Base-by-base conservation (phyloP, 257 asterid species). In the Penstemon newberryi region DNA sequence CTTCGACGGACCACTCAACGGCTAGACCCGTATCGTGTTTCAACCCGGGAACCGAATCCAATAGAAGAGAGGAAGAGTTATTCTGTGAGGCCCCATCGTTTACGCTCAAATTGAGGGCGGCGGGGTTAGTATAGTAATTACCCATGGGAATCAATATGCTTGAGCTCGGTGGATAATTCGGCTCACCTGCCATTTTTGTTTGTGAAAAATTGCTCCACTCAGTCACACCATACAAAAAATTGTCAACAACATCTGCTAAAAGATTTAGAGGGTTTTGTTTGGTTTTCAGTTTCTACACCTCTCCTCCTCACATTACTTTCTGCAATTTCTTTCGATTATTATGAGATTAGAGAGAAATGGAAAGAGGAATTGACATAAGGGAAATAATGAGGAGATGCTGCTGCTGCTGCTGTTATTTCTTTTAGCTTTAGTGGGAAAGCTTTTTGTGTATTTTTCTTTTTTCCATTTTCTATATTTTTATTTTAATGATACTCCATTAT, bases 1-100 rank as follows among this genome's bases (percentile, higher is more conserved):
- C 97, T 38, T 85, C 95, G 38, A 78, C 77, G 13, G 95, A 82
- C 97, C 97, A 91, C 81, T 91, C 96, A 45, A 72, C 92, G 0
- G 93, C 95, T 51, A 91, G 72, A 19, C 91, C 95, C 0, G 95
- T 79, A 11, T 88, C 96, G 78, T 88, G 95, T 78, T 86, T 89
- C 80, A 91, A 70, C 75, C 95, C 95, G 4, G 95, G 89, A 44
- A 72, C 86, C 3, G 89, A 78, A 67, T 90, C 93, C 65, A 86
- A 63, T 64, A 86, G 79, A 43, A 83, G 83, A 55, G 79, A 64
- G 52, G 90, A 64, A 10, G 79, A 73, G 9, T 46, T 46, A 13
- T 63, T 76, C 44, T 81, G 56, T 68, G 84, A 72, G 80, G 85
- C 66, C 62, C 85, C 74, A 43, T 81, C 79, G 68, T 66, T 73